phyloP scores from a whole-genome alignment of 306 rosid genomes.

The Ormosia semicastrata region DNA sequence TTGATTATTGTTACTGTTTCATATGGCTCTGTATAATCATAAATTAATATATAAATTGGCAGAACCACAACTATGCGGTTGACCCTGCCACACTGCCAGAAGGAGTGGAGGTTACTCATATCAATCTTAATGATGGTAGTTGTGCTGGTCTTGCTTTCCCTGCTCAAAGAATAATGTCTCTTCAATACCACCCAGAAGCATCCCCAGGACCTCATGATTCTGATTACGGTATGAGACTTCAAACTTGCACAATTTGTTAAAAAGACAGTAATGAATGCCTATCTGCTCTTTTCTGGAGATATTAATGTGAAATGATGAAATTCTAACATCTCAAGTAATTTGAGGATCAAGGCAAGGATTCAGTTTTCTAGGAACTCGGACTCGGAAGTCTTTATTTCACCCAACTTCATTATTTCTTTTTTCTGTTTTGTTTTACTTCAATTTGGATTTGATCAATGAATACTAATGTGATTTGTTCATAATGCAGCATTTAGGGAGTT shows the following conservation, averaged over 20 bases:
- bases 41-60: conserved; percentile 27
- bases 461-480: conserved; percentile 17
- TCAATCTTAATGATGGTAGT: conserved; percentile 89
- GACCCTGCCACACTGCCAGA: conserved; percentile 82
- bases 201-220: conserved; percentile 99
- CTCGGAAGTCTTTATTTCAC: not conserved
- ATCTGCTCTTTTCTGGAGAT: not conserved
- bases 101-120: conserved; percentile 85
- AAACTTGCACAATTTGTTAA: not conserved
- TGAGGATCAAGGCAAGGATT: not conserved
- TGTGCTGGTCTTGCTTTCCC: conserved; percentile 92
- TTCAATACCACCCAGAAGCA: conserved; percentile 99
- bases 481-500: conserved; percentile 76
- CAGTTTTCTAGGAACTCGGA: not conserved
- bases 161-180: conserved; percentile 76
- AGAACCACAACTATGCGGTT: conserved; percentile 95
- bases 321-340: not conserved
- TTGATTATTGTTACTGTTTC: not conserved
- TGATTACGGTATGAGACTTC: conserved; percentile 59
- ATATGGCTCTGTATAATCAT: not conserved
- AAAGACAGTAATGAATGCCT: not conserved
- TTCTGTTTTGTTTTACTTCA: too few species aligned
- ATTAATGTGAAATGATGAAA: not conserved
- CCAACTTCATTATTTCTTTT: not conserved
- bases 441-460: not conserved